Percentiles rank a stretch among this genome's conserved stretches.
phyloP scores from a whole-genome alignment of 371 early-diverging fungal species.

The Cokeromyces recurvatus region DNA sequence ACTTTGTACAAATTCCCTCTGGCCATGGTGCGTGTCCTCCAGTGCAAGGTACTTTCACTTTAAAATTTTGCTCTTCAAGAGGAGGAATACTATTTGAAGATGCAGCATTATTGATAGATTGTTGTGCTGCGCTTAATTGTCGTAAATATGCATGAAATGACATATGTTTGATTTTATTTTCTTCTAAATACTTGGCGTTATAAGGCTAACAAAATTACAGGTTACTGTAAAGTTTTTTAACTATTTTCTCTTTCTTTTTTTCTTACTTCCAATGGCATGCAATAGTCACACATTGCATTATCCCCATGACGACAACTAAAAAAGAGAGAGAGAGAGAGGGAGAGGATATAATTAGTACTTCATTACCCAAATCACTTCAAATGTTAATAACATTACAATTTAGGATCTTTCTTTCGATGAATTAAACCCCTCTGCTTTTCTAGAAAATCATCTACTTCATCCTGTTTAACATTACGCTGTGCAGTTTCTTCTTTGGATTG shows the following conservation, averaged over 20 bases:
- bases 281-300: conserved; percentile 97
- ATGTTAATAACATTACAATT: conserved; percentile 56
- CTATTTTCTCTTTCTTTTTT: neutral
- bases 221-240: neutral
- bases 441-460: conserved; percentile 76
- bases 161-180: conserved; percentile 96
- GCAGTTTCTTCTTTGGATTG: conserved; percentile 5
- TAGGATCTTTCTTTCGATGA: conserved; percentile 70
- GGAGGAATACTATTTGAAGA: conserved; percentile 62
- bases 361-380: too few relatives aligned
- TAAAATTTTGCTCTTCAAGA: conserved; percentile 78
- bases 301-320: conserved; percentile 85
- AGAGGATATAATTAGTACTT: too few relatives aligned
- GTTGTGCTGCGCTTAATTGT: conserved; percentile 60
- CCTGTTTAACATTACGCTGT: conserved; percentile 50
- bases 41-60: conserved; percentile 77
- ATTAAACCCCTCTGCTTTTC: conserved; percentile 85
- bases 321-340: too few relatives aligned
- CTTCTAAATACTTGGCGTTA: conserved; percentile 78
- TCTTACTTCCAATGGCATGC: conserved; percentile 85
- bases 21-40: conserved; percentile 91
- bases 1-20: conserved; percentile 94
- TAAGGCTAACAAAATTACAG: conserved; percentile 61
- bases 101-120: conserved; percentile 50
- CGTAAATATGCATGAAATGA: conserved; percentile 92